Evolutionary conservation across 2,329 filamentous ascomycete genomes (phyloP), one percentile per base, ranked within the genome.

Genomic region (Myriangium duriaei): DNA sequence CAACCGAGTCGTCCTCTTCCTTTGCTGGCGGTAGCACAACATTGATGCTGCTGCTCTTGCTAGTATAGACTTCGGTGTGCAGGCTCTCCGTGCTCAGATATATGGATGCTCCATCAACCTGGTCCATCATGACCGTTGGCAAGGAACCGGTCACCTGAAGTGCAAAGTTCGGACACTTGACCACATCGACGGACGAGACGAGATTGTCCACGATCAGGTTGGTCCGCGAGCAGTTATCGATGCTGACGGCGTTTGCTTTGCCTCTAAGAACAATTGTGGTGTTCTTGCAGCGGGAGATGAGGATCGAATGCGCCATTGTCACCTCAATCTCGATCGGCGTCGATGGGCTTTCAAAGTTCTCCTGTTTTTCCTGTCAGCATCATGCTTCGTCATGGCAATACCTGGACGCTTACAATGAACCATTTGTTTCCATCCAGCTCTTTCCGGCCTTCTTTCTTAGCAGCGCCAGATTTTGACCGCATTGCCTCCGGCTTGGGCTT

Each of bases 221-320:
- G 12, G 92, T 68, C 34, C 84, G 79, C 32, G 71, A 74, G 40
- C 80, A 88, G 64, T 95, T 95, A 63, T 96, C 91, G 49, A 96
- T 73, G 4, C 86, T 88, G 45, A 98, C 82, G n/a, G 91, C 86
- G 57, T 98, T 98, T 41, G 84, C 86, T 63, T 98, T 98, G 61
- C 85, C 87, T 54, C 76, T 81, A 54, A 98, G 67, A 49, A 92
- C 81, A 52, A 98, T 73, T 15, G 87, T 92, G 4, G 82, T 82
- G 62, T 91, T 91, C 62, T 77, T 86, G 71, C 88, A 96, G 50
- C 82, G 80, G 53, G 81, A 85, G 57, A 98, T 91, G 47, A 96
- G 76, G 46, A 98, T 76, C 2, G 86, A 93, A 47, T 98, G 91
- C 32, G 78, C 76, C 54, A 93, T 76, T 46, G 76, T 71, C 9